Conservation (phyloP, 257 asterid genomes). For the Ilex aquifolium region DNA sequence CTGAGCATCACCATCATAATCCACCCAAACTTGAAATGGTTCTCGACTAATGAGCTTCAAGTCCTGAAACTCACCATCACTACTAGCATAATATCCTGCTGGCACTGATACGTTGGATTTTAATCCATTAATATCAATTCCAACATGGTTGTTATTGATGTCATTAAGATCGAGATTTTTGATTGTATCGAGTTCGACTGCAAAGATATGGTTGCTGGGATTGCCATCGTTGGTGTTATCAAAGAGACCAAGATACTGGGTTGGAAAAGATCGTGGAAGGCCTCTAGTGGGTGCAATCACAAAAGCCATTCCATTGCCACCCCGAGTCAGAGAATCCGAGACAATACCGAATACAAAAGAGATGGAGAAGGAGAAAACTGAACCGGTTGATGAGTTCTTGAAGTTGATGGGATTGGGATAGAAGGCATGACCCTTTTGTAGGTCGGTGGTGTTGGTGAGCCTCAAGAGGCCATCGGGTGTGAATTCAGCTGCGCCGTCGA, state of each 20-base stretch:
- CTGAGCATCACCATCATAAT: no score
- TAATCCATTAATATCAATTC: slow-evolving; percentile 15
- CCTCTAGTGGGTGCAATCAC: slow-evolving; percentile 12
- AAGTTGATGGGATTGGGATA: slow-evolving; percentile 11
- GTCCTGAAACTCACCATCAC: no score
- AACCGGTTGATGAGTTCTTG: neutral
- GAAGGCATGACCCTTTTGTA: slow-evolving; percentile 13
- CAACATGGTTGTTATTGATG: slow-evolving; percentile 23
- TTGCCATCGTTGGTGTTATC: slow-evolving; percentile 8
- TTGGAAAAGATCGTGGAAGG: slow-evolving; percentile 8
- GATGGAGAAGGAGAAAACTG: slow-evolving; percentile 23
- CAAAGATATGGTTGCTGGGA: slow-evolving; percentile 14
- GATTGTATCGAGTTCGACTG: slow-evolving; percentile 23
- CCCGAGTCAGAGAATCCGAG: neutral
- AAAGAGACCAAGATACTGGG: slow-evolving; percentile 15
- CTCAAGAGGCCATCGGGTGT: slow-evolving; percentile 11
- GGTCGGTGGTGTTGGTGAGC: slow-evolving; percentile 11
- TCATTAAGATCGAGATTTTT: slow-evolving; percentile 3
- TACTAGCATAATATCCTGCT: no score
- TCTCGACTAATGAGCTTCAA: no score
- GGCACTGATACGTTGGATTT: neutral
- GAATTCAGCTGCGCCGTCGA: slow-evolving; percentile 17
- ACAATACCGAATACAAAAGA: slow-evolving; percentile 18
- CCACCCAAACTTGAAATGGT: no score
- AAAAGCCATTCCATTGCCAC: slow-evolving; percentile 17